phyloP scores from a whole-genome alignment of 2,329 filamentous ascomycete species.

The Arthrobotrys sphaeroides region DNA sequence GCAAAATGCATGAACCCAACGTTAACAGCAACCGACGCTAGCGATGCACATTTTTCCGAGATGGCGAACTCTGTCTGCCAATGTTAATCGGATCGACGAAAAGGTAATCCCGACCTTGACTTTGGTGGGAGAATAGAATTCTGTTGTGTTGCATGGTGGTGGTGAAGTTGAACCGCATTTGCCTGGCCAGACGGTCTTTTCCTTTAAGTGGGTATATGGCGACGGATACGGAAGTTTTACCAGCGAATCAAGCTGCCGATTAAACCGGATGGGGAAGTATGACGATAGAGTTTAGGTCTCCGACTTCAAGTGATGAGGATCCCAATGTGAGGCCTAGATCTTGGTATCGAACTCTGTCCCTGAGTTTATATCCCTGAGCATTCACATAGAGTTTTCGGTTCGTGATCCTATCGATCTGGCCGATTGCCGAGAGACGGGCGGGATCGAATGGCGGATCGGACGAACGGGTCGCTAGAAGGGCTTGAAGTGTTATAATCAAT shows the following conservation, averaged over 20 bases:
- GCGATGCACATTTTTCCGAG: not conserved
- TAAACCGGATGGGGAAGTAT: slow-evolving; percentile 32
- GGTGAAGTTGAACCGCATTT: slow-evolving; percentile 9
- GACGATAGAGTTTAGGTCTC: not conserved
- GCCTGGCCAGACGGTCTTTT: not conserved
- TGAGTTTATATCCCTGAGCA: not conserved
- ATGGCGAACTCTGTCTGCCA: slow-evolving; percentile 24
- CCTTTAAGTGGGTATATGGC: not conserved
- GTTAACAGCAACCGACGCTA: not conserved
- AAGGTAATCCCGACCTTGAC: slow-evolving; percentile 17
- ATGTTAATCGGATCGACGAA: slow-evolving; percentile 30
- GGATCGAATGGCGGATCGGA: no score
- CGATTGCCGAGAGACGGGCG: not conserved
- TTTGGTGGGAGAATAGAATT: not conserved
- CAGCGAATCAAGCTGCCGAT: not conserved
- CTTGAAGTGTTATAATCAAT: no score
- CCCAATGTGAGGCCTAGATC: not conserved
- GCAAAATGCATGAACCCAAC: not conserved
- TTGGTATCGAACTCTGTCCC: not conserved
- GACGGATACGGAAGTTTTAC: slow-evolving; percentile 20
- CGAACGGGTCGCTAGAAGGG: no score
- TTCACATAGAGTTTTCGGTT: not conserved
- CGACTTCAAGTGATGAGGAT: not conserved
- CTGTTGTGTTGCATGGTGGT: slow-evolving; percentile 20
- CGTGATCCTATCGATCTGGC: not conserved